These are phyloP conservation scores for Stellera chamaejasme DNA, from an alignment of 345 rosid species.

Conservation along the genomic window DNA sequence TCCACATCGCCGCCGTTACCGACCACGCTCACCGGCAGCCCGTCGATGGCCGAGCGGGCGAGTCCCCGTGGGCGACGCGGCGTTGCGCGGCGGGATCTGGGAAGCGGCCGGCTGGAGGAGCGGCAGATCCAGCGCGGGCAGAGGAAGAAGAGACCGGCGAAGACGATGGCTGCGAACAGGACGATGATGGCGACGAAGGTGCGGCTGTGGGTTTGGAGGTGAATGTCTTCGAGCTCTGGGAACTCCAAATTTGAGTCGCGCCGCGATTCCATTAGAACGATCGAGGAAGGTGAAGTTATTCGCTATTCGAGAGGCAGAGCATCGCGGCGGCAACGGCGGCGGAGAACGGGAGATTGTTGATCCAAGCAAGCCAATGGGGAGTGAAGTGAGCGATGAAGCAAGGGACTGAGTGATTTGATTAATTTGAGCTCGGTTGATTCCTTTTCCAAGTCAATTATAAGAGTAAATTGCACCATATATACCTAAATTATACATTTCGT, in stretches of 20 bases:
- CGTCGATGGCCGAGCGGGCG: constrained; percentile 8
- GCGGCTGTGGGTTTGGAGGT: constrained; percentile 25
- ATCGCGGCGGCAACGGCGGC: too few species aligned
- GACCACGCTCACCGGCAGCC: constrained; percentile 12
- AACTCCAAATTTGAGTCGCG: constrained; percentile 1
- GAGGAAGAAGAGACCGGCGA: constrained; percentile 21
- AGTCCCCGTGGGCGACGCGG: constrained; percentile 8
- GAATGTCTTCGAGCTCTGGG: constrained; percentile 26
- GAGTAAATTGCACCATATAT: too few species aligned
- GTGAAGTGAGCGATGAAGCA: too few species aligned
- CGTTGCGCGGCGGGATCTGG: background rate
- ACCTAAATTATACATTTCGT: too few species aligned
- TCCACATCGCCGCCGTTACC: background rate
- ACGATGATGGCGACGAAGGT: constrained; percentile 21
- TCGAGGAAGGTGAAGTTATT: too few species aligned
- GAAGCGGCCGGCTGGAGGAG: background rate
- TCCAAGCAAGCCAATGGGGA: too few species aligned
- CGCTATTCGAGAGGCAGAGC: too few species aligned
- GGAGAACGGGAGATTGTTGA: too few species aligned
- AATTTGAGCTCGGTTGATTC: too few species aligned
- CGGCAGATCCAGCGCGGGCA: constrained; percentile 32
- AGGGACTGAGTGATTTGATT: too few species aligned
- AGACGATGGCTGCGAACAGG: constrained; percentile 18
- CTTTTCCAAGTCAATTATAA: too few species aligned
- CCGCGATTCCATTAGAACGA: too few species aligned